These are phyloP conservation scores for Mortierella hygrophila DNA, from an alignment of 192 early-diverging fungal species.

Conservation along the genomic window DNA sequence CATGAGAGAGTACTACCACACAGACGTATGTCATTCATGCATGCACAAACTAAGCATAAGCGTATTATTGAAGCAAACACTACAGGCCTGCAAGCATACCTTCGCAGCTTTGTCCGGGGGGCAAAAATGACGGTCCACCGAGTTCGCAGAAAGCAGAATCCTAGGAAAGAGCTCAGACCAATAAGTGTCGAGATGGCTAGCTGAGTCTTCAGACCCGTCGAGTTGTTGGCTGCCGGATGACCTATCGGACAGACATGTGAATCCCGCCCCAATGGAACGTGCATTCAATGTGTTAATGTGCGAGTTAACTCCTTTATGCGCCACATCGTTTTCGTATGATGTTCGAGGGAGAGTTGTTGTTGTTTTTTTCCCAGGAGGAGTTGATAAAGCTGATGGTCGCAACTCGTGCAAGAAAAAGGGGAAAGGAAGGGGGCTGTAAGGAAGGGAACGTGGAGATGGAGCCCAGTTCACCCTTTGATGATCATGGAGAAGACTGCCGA, in stretches of 20 bases:
- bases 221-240: constrained; percentile 21
- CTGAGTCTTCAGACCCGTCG: constrained; percentile 55
- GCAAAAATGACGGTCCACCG: constrained; percentile 58
- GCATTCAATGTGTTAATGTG: background rate
- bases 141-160: constrained; percentile 55
- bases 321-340: no score
- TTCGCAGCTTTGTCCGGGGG: constrained; percentile 49
- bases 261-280: background rate
- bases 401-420: no score
- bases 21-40: background rate
- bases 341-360: no score
- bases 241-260: background rate
- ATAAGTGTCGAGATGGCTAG: constrained; percentile 29
- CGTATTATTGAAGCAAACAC: background rate
- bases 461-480: no score
- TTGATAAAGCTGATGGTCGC: no score
- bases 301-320: no score
- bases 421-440: no score
- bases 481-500: no score
- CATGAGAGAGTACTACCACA: background rate
- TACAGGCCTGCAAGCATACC: constrained; percentile 11
- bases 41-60: background rate
- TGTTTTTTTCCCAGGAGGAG: no score
- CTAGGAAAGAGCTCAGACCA: constrained; percentile 43
- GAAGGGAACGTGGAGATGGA: no score